Evolutionary conservation across 768 basidiomycete genomes (phyloP).

Genomic region (Pleurotus pulmonarius): DNA sequence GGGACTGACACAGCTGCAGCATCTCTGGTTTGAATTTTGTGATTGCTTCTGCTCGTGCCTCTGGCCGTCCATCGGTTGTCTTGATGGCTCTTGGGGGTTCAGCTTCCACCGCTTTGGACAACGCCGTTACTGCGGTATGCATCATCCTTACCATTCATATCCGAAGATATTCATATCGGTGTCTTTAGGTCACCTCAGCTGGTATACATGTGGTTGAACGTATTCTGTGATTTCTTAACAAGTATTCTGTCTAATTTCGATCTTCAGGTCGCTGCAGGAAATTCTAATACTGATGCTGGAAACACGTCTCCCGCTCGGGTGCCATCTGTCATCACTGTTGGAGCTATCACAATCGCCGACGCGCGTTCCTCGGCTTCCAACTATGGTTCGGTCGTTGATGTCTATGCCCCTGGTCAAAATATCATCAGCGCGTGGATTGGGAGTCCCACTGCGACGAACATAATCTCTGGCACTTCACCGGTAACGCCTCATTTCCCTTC

Average conservation of each 20-base stretch:
- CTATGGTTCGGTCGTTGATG: conserved; percentile 33
- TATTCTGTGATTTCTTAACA: no score
- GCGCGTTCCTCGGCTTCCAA: conserved; percentile 32
- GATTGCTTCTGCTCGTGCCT: conserved; percentile 10
- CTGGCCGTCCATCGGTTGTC: conserved; percentile 26
- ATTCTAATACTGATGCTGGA: conserved; percentile 25
- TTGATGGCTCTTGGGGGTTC: conserved; percentile 33
- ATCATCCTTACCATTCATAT: no score
- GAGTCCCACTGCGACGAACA: conserved; percentile 17
- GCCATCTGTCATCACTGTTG: conserved; percentile 32
- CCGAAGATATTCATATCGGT: no score
- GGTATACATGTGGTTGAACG: conserved; percentile 29
- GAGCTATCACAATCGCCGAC: conserved; percentile 31
- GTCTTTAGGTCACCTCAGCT: conserved; percentile 21
- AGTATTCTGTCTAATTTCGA: not conserved
- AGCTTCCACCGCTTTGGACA: conserved; percentile 22
- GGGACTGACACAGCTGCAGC: not conserved
- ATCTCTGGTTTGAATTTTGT: conserved; percentile 31
- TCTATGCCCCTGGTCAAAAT: conserved; percentile 35
- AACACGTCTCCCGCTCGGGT: conserved; percentile 31
- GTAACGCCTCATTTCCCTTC: conserved; percentile 5
- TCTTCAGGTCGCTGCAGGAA: conserved; percentile 29
- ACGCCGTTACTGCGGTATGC: conserved; percentile 25
- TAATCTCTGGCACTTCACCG: conserved; percentile 25
- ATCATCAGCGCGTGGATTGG: conserved; percentile 27